phyloP scores from a whole-genome alignment of 352 stramenopile species.

The Phytophthora boehmeriae region DNA sequence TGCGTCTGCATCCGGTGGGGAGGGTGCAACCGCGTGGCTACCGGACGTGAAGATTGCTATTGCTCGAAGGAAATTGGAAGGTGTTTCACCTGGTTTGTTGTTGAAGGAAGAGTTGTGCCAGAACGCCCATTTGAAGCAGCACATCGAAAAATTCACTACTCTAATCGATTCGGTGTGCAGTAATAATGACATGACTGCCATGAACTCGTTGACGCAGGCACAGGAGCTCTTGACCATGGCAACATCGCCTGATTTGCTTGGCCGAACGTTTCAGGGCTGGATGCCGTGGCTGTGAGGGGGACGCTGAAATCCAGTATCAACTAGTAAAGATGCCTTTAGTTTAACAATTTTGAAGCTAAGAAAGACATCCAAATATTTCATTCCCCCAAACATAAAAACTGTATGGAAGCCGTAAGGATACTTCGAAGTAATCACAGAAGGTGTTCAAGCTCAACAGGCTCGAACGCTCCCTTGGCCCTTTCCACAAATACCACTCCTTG shows the following conservation, averaged over 20 bases:
- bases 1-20: conserved; percentile 2
- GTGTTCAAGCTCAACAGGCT: conserved; percentile 78
- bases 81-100: conserved; percentile 65
- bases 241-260: conserved; percentile 80
- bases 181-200: conserved; percentile 18
- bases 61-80: conserved; percentile 74
- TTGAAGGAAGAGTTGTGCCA: conserved; percentile 79
- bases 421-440: conserved; percentile 42
- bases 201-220: conserved; percentile 77
- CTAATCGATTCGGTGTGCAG: conserved; percentile 51
- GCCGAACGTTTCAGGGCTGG: conserved; percentile 82
- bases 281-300: conserved; percentile 68
- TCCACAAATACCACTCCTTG: conserved; percentile 84
- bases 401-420: background rate
- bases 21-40: conserved; percentile 47
- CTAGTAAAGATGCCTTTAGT: too few species aligned
- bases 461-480: conserved; percentile 63
- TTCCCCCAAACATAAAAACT: background rate
- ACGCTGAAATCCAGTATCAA: too few species aligned
- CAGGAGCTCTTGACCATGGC: conserved; percentile 84
- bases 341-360: too few species aligned
- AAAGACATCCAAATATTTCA: too few species aligned
- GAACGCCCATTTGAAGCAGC: conserved; percentile 64
- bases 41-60: conserved; percentile 83
- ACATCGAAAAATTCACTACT: conserved; percentile 62